Evolutionary conservation across 2,329 filamentous ascomycete species (phyloP).

Genomic region (Sporothrix mexicana): DNA sequence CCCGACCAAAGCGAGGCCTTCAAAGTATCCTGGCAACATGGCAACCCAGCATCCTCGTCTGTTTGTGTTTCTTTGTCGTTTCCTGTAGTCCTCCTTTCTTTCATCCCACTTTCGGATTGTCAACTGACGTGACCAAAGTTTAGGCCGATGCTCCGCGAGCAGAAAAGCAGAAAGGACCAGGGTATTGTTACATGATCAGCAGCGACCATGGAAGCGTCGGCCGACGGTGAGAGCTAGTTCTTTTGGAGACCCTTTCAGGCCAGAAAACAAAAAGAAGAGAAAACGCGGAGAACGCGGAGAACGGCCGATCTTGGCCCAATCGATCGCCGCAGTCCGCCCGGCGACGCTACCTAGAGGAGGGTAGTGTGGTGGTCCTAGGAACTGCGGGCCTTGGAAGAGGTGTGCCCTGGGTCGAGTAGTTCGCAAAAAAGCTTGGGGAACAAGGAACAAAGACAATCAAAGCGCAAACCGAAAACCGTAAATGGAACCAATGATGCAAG

Average conservation of each 20-base stretch:
- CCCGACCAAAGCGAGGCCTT: no score
- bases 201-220: neutral
- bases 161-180: neutral
- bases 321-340: conserved; percentile 28
- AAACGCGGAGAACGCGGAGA: conserved; percentile 23
- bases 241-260: neutral
- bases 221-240: neutral
- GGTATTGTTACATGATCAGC: conserved; percentile 26
- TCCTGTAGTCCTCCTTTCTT: no score
- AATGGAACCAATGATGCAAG: neutral
- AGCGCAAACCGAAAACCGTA: conserved; percentile 1
- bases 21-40: no score
- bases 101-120: neutral
- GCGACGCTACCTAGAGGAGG: conserved; percentile 15
- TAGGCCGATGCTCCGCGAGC: conserved; percentile 9
- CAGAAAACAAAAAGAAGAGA: neutral
- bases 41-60: no score
- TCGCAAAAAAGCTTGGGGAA: no score
- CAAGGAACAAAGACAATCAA: neutral
- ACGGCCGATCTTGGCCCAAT: neutral
- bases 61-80: no score
- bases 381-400: conserved; percentile 4
- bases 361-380: neutral
- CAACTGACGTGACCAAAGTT: conserved; percentile 2
- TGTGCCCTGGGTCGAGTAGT: no score